Evolutionary conservation across 192 early-diverging fungal genomes (phyloP), one percentile per base, ranked within the genome.

Genomic region (Coemansia sp.): DNA sequence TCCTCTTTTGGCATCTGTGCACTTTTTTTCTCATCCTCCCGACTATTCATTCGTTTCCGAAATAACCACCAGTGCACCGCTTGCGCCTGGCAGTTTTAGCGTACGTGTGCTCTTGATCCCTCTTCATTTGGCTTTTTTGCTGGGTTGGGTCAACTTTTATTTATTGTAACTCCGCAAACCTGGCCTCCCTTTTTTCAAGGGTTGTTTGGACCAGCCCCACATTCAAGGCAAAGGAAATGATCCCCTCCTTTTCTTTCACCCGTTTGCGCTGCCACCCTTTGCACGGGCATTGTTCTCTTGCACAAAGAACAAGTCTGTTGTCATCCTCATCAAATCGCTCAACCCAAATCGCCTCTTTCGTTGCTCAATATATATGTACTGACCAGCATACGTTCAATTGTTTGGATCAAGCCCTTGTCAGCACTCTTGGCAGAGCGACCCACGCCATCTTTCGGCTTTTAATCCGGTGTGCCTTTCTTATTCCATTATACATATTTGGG

Each of bases 11-110:
- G 41, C 43, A 65, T 65, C 56, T 19, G 23, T 17, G 27, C 25
- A 29, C 63, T 35, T 65, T 65, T 65, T 17, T 39, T 59, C 48
- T 58, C 64, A 47, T 27, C 41, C 56, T 32, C 32, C 32, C 32
- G 32, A 32, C 32, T 32, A 32, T 32, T 32, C 32, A 32, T 32
- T 32, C 32, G 32, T 32, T 32, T 32, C 32, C 32, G 57, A 25
- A 29, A 38, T 59, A 47, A 66, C 57, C 21, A 37, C 45, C 51
- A 43, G 37, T 66, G 58, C 39, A 27, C 7, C 55, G 22, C 35
- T 57, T 57, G 9, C 38, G 32, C 32, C 32, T 32, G 32, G 32
- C 32, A 32, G 32, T 32, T 32, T 0, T 32, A 32, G 32, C 32
- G 32, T 32, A 32, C 32, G 32, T 32, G 32, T 32, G 32, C 32